Evolutionary conservation across 805 yeast species (phyloP).

Genomic region (Starmerella sp.): DNA sequence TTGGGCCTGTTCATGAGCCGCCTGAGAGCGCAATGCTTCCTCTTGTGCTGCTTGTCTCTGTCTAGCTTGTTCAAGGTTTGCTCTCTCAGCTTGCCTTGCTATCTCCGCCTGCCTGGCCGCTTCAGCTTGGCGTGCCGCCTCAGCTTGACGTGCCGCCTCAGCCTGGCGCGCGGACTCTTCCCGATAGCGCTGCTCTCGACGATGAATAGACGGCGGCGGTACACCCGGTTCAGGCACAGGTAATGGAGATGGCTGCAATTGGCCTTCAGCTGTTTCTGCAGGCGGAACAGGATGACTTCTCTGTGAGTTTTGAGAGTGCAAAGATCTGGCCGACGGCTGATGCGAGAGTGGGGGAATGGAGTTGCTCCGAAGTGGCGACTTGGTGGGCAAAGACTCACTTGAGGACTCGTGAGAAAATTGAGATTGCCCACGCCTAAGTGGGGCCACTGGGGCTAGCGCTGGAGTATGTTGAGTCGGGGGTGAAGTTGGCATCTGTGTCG

Average conservation of each 20-base stretch:
- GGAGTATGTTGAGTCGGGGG: neutral
- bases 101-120: too few species aligned
- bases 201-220: neutral
- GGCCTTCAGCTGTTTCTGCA: neutral
- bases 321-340: neutral
- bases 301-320: neutral
- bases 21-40: neutral
- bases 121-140: too few species aligned
- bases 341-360: neutral
- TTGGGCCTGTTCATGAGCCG: neutral
- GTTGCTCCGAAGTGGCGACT: neutral
- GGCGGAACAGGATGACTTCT: neutral
- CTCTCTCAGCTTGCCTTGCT: too few species aligned
- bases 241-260: neutral
- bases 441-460: neutral
- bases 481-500: neutral
- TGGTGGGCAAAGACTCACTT: neutral
- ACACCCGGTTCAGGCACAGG: neutral
- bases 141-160: neutral
- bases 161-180: constrained; percentile 2
- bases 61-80: neutral
- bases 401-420: neutral
- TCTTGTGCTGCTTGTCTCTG: neutral
- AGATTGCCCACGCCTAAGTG: neutral
- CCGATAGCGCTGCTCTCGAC: neutral